phyloP scores from a whole-genome alignment of 495 filamentous ascomycete species.

The Lasiosphaeriaceae sp. region DNA sequence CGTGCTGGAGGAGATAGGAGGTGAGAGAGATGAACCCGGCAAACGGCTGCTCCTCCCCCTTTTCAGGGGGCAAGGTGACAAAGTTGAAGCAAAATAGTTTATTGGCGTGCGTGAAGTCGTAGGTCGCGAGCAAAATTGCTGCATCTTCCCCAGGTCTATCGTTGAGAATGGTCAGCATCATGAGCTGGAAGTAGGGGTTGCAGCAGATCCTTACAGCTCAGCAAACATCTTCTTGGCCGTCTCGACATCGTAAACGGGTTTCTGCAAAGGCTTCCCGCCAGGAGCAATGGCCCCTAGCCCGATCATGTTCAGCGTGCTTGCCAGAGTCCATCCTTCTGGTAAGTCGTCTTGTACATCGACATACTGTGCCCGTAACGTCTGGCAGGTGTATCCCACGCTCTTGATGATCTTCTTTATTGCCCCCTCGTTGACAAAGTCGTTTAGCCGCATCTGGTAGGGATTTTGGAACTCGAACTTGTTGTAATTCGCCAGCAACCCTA shows the following conservation, averaged over 20 bases:
- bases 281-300: constrained; percentile 75
- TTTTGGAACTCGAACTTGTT: constrained; percentile 99
- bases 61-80: constrained; percentile 59
- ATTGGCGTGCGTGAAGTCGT: constrained; percentile 92
- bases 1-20: constrained; percentile 91
- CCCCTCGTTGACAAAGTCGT: constrained; percentile 93
- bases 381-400: constrained; percentile 68
- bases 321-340: constrained; percentile 84
- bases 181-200: not conserved
- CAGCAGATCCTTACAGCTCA: constrained; percentile 43
- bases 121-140: constrained; percentile 75
- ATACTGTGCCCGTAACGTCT: constrained; percentile 65
- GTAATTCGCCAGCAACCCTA: constrained; percentile 94
- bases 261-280: constrained; percentile 58
- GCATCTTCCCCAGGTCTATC: constrained; percentile 72
- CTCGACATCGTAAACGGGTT: constrained; percentile 57
- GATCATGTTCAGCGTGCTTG: constrained; percentile 75
- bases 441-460: constrained; percentile 89
- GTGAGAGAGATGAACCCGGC: constrained; percentile 80
- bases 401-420: constrained; percentile 78
- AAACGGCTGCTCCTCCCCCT: constrained; percentile 71
- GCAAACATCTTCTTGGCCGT: constrained; percentile 76
- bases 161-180: constrained; percentile 15
- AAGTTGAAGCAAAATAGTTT: constrained; percentile 91
- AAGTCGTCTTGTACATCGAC: constrained; percentile 88